A percentile compares a stretch with the other conserved stretches of the same genome.
These are phyloP conservation scores for Acer campestre DNA, from an alignment of 345 rosid species.

Conservation along the genomic window DNA sequence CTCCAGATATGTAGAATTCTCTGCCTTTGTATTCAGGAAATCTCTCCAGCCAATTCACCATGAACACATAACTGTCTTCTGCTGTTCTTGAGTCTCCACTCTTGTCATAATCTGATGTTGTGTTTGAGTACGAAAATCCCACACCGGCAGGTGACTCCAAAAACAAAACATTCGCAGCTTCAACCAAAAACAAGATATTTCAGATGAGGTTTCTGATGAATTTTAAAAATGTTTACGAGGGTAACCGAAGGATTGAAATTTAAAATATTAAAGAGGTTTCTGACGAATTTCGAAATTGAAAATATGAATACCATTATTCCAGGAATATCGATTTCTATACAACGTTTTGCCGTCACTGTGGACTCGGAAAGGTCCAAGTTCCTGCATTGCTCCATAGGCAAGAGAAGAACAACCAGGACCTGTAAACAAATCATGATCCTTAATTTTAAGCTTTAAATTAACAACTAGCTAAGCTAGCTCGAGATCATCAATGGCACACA, in stretches of 20 bases:
- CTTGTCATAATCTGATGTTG: constrained; percentile 45
- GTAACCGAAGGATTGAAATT: too few species aligned
- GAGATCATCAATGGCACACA: background rate
- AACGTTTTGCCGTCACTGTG: constrained; percentile 58
- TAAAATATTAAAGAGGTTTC: background rate
- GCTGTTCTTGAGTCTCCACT: constrained; percentile 71
- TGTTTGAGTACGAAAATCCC: constrained; percentile 87
- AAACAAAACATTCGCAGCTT: constrained; percentile 78
- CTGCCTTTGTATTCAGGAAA: constrained; percentile 78
- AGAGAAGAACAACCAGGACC: constrained; percentile 79
- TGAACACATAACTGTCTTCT: constrained; percentile 59
- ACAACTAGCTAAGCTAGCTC: background rate
- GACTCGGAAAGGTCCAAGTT: constrained; percentile 65
- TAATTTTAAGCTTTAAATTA: background rate
- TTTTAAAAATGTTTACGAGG: too few species aligned
- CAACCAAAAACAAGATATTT: background rate
- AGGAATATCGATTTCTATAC: constrained; percentile 46
- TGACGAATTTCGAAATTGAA: background rate
- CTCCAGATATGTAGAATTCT: constrained; percentile 78
- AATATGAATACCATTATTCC: constrained; percentile 49
- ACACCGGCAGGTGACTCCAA: constrained; percentile 91
- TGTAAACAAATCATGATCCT: constrained; percentile 19
- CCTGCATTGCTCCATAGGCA: constrained; percentile 52
- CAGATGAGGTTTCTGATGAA: background rate
- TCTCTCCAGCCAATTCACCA: constrained; percentile 80